Evolutionary conservation across 495 filamentous ascomycete species (phyloP).

Genomic region (Pseudevernia furfuracea): DNA sequence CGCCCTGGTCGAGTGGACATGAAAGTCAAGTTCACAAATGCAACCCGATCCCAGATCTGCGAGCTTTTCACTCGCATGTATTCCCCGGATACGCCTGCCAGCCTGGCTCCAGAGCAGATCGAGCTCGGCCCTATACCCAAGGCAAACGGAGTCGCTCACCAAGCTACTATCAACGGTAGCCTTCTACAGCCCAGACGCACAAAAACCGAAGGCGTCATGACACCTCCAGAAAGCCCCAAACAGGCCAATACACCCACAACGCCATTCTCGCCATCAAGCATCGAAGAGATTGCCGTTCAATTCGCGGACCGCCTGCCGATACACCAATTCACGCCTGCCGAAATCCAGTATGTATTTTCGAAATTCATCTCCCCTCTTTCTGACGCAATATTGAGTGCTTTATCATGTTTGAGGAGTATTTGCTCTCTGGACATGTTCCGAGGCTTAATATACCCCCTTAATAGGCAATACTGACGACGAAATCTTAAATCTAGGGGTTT

Average conservation of each 20-base stretch:
- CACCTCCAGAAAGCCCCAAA: conserved; percentile 13
- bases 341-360: no score
- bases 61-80: conserved; percentile 72
- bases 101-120: not conserved
- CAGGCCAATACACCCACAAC: conserved; percentile 2
- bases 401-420: no score
- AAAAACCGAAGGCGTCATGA: conserved; percentile 2
- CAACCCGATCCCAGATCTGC: conserved; percentile 51
- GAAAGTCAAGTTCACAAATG: conserved; percentile 60
- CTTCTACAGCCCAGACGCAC: not conserved
- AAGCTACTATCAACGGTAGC: not conserved
- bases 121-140: not conserved
- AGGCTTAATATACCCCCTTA: no score
- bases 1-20: conserved; percentile 70
- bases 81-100: conserved; percentile 33
- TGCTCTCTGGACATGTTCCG: no score
- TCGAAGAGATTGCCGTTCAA: conserved; percentile 39
- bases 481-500: no score
- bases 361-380: no score
- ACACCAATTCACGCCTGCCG: conserved; percentile 51
- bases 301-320: conserved; percentile 59
- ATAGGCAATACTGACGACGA: no score
- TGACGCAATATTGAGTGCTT: no score
- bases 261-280: conserved; percentile 20
- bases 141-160: not conserved